A percentile compares a stretch with the other conserved stretches of the same genome.
Conservation (phyloP, 176 grass and related monocot genomes). For the Zoysia japonica region DNA sequence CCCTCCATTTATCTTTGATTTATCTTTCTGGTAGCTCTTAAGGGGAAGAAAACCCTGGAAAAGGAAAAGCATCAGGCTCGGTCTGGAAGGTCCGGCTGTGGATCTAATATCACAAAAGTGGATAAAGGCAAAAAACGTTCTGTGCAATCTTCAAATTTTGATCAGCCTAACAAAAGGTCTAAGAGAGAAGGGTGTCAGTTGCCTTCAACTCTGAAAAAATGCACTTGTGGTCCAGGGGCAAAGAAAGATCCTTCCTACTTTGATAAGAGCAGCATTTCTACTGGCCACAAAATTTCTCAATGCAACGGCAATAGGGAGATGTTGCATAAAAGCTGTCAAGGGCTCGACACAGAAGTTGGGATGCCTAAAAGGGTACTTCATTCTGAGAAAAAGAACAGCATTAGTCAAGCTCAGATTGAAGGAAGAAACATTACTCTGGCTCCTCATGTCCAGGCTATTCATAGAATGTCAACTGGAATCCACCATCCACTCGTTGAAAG, state of each 20-base stretch:
- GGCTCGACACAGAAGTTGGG: not conserved
- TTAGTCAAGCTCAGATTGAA: constrained; percentile 23
- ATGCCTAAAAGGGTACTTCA: not conserved
- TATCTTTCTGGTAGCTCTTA: constrained; percentile 30
- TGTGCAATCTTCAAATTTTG: constrained; percentile 34
- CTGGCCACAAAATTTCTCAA: constrained; percentile 1
- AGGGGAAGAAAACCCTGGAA: constrained; percentile 36
- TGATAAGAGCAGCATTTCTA: constrained; percentile 3
- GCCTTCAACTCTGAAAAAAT: not conserved
- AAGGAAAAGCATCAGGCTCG: constrained; percentile 35
- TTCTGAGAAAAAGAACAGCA: not conserved
- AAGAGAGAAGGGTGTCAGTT: constrained; percentile 35
- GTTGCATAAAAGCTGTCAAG: not conserved
- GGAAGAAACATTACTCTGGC: constrained; percentile 15
- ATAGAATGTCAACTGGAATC: constrained; percentile 1
- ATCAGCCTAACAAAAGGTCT: constrained; percentile 32
- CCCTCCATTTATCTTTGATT: not conserved
- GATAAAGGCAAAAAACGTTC: constrained; percentile 36
- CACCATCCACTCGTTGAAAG: not conserved
- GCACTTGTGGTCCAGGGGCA: not conserved
- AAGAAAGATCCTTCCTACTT: not conserved
- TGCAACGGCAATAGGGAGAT: not conserved
- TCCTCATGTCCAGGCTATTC: constrained; percentile 10
- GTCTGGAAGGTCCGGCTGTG: not conserved
- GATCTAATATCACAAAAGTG: constrained; percentile 9